Base-by-base conservation (phyloP, 2,329 filamentous ascomycete species). In the Diatrype stigma region DNA sequence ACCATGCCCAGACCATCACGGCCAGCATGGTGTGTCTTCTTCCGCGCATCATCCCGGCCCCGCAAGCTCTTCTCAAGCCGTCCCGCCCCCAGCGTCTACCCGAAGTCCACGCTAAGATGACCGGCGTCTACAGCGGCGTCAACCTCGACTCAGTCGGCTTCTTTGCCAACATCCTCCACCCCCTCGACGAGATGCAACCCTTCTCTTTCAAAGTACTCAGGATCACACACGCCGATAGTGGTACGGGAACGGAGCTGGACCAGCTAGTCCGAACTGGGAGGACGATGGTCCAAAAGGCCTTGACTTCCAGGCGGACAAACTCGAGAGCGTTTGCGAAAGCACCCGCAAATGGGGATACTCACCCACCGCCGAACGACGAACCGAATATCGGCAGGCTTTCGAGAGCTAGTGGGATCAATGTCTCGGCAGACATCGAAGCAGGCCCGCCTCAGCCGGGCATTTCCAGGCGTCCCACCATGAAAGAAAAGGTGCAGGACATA, bases 111-210 rank as follows among this genome's bases (percentile, higher is more conserved):
- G 79, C 79, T 38, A 75, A 75, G 48, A 78, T 84, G 60, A 75
- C 77, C 1, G 81, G 81, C n/a, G 79, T 84, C 8, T 74, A 79
- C 56, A 81, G 75, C 53, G 82, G 81, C 45, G 77, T 75, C 3
- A 69, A 73, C 2, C 72, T 82, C 26, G 73, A 77, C 50, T 74
- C 77, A 1, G 74, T 84, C 5, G 81, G 81, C 49, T 84, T 82
- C 70, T 85, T 85, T 57, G 78, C 81, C 38, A 81, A 81, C 56
- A 79, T 84, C 54, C 75, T 85, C 51, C 78, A 81, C 47, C 77
- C 76, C 3, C 73, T 82, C 19, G 78, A 81, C 42, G 68, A 75
- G 6, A 58, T 78, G 17, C 66, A 68, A 3, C 63, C 75, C 2
- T 80, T 77, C 51, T 65, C 70, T 16, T 80, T 83, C 61, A 67